phyloP scores from a whole-genome alignment of 441 rosid species.

The Adansonia gregorii region DNA sequence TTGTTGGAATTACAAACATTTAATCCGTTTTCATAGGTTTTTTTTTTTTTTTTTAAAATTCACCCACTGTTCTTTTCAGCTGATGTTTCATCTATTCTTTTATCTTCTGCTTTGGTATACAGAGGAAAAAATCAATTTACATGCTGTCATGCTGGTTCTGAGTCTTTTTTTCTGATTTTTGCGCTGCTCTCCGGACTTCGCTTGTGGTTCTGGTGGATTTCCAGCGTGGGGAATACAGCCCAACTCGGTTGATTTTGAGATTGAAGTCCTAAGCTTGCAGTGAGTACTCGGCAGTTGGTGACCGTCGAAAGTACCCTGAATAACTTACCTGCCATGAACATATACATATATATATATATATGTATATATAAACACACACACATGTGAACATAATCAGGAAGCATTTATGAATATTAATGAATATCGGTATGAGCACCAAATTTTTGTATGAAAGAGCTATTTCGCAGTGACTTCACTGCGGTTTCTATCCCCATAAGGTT shows the following conservation, averaged over 20 bases:
- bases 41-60: not conserved
- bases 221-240: conserved; percentile 85
- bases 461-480: not conserved
- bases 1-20: not conserved
- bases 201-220: conserved; percentile 84
- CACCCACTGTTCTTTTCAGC: not conserved
- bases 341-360: not conserved
- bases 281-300: conserved; percentile 32
- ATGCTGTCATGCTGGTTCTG: not conserved
- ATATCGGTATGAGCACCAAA: not conserved
- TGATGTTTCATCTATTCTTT: not conserved
- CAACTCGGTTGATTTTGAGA: conserved; percentile 83
- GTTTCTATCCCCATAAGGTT: not conserved
- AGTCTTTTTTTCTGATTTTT: conserved; percentile 34
- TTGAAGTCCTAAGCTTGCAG: conserved; percentile 67
- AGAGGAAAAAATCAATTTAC: not conserved
- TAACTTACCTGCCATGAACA: conserved; percentile 24
- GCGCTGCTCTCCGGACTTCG: conserved; percentile 93
- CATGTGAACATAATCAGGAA: not conserved
- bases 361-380: no score
- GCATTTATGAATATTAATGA: not conserved
- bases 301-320: conserved; percentile 21
- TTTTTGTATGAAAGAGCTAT: not conserved
- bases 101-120: not conserved
- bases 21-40: not conserved